Conservation (phyloP, 2,329 filamentous ascomycete genomes). For the Penicillium rolfsii region DNA sequence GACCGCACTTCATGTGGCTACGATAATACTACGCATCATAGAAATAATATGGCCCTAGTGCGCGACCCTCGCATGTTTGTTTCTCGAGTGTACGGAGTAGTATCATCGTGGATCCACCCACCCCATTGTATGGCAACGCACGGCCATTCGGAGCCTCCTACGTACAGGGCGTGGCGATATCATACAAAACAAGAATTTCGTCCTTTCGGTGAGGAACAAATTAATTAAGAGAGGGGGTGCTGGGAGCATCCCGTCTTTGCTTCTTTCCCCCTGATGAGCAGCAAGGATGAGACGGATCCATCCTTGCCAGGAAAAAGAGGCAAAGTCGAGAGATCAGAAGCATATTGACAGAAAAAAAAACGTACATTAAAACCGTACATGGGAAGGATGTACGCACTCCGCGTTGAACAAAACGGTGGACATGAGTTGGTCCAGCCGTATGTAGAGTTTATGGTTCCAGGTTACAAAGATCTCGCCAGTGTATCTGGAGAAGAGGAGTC, state of each 20-base stretch:
- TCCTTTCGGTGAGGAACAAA: neutral
- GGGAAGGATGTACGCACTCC: neutral
- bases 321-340: slow-evolving; percentile 2
- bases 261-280: neutral
- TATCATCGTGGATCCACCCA: neutral
- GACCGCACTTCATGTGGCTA: neutral
- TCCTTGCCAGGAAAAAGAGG: neutral
- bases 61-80: neutral
- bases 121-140: neutral
- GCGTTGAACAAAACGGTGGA: neutral
- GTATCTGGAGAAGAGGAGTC: neutral
- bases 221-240: neutral
- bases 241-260: neutral
- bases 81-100: neutral
- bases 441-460: neutral
- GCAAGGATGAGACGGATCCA: neutral
- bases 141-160: neutral
- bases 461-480: neutral
- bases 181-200: slow-evolving; percentile 1
- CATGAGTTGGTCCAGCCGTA: neutral
- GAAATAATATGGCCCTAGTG: neutral
- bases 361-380: neutral
- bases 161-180: slow-evolving; percentile 1
- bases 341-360: neutral
- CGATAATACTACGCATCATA: no score